Evolutionary conservation across 768 basidiomycete species (phyloP), one percentile per base, ranked within the genome.

Genomic region (Suillus hirtellus): DNA sequence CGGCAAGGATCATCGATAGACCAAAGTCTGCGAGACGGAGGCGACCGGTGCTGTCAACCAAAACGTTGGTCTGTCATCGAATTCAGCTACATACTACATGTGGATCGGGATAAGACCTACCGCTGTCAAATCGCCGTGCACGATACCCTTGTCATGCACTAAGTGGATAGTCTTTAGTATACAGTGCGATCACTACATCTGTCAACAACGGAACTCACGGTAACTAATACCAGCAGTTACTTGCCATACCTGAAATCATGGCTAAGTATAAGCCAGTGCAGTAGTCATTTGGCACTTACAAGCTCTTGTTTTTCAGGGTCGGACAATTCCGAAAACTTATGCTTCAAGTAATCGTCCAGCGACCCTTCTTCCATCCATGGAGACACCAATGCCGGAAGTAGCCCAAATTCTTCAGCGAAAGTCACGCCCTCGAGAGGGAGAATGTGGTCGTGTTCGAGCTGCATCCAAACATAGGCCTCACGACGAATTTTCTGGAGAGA

Each of bases 101-200:
- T 43, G 2, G 46, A 55, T 17, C 8, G 21, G 3, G 5, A 31
- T 14, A 4, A 37, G 44, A 68, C 70, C 54, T 58, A 81, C 81
- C n/a, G 78, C 81, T 63, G 79, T 80, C 37, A 83, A 70, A 58
- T 84, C 81, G 0, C 81, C 81, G 55, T 81, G 82, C 15, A 82
- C 72, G 31, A 83, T 73, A n/a, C 71, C 66, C 42, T 37, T 31
- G 9, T 62, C 63, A n/a, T 65, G 64, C 15, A 59, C 64, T 65
- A 40, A 31, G 12, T n/a, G 6, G 11, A 37, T 37, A 37, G 7
- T 21, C 7, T 55, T 37, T 15, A 37, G 53, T 54, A 21, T 8
- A 37, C 37, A 6, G 3, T 21, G n/a, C n/a, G n/a, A 19, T 53
- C 52, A 4, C 19, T 34, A 34, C 15, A 27, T 11, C 31, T 19